Conservation (phyloP, 345 rosid species). For the Psidium friedrichsthalianum region DNA sequence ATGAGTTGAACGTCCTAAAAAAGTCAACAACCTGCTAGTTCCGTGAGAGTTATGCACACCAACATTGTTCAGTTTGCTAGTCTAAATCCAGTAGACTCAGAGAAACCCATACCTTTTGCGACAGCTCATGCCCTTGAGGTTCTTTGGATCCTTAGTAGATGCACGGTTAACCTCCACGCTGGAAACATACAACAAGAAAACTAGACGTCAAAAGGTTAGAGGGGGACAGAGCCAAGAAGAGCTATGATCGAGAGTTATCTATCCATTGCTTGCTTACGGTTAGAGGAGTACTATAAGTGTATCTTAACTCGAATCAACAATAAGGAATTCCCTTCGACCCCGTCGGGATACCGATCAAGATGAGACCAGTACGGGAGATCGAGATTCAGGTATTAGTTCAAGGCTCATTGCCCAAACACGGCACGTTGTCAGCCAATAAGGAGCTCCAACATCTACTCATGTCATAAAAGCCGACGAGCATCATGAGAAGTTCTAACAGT, state of each 20-base stretch:
- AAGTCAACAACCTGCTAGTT: not conserved
- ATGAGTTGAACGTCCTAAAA: not conserved
- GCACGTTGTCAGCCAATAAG: not conserved
- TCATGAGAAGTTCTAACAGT: not conserved
- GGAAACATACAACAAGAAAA: not conserved
- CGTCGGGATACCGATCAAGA: not conserved
- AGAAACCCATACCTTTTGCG: slow-evolving; percentile 1
- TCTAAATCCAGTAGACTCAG: not conserved
- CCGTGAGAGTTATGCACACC: not conserved
- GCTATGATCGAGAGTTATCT: not conserved
- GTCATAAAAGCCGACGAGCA: not conserved
- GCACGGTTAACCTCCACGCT: slow-evolving; percentile 1
- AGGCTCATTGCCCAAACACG: not conserved
- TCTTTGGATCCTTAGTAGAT: not conserved
- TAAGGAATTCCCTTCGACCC: not conserved
- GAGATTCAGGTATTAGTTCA: not conserved
- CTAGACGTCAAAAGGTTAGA: not conserved
- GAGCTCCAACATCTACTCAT: not conserved
- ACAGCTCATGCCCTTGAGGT: not conserved
- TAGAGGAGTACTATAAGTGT: not conserved
- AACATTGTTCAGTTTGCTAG: not conserved
- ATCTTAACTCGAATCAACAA: not conserved
- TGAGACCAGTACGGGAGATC: not conserved
- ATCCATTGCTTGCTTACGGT: not conserved
- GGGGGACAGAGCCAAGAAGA: not conserved